These are phyloP conservation scores for Chrysochromulina tobinii DNA, from an alignment of 78 protist genomes.

Conservation along the genomic window DNA sequence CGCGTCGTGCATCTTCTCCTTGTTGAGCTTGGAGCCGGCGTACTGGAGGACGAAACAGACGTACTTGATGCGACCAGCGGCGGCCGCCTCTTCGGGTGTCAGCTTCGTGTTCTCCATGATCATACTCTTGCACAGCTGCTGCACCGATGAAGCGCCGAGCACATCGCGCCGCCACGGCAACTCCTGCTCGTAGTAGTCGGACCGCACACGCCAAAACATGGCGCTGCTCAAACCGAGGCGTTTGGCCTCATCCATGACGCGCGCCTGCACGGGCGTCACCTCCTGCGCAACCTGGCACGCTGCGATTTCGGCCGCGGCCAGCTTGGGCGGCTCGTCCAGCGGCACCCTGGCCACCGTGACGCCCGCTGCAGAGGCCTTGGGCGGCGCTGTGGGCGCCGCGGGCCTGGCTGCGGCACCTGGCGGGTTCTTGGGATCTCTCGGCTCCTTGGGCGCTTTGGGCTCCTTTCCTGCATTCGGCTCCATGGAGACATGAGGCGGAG, in stretches of 20 bases:
- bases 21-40: neutral
- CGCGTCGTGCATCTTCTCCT: neutral
- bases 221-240: neutral
- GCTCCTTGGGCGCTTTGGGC: no score
- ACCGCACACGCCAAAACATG: neutral
- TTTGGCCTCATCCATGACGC: neutral
- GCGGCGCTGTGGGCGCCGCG: no score
- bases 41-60: conserved; percentile 8
- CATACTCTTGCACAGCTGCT: conserved; percentile 8
- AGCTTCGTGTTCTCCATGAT: conserved; percentile 15
- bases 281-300: no score
- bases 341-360: no score
- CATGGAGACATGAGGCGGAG: no score
- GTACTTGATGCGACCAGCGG: neutral
- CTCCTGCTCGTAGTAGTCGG: neutral
- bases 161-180: neutral
- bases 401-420: no score
- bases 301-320: no score
- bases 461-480: no score
- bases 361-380: no score
- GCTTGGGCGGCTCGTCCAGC: no score
- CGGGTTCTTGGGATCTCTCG: no score
- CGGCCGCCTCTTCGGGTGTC: neutral
- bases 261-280: neutral
- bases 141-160: neutral